Conservation (phyloP, 495 filamentous ascomycete genomes). For the Opeltia flavorubescens region DNA sequence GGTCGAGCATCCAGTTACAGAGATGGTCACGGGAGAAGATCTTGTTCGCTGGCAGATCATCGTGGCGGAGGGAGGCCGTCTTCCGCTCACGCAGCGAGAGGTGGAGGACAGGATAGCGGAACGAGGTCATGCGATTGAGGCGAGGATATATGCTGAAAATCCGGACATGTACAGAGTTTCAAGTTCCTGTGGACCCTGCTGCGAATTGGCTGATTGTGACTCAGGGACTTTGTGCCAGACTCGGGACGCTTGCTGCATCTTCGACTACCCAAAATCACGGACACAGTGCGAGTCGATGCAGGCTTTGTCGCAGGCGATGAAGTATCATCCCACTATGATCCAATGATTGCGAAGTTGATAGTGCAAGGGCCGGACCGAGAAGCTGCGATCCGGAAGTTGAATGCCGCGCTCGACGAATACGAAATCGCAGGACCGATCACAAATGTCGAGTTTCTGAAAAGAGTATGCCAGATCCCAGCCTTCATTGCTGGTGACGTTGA, state of each 20-base stretch:
- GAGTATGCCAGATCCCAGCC: conserved; percentile 59
- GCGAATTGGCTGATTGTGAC: background rate
- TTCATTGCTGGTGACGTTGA: conserved; percentile 86
- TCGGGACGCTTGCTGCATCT: conserved; percentile 82
- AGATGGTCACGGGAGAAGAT: conserved; percentile 92
- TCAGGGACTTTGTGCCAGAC: conserved; percentile 76
- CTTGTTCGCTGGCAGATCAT: conserved; percentile 94
- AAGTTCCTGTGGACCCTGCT: too few relatives aligned
- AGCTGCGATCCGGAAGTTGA: conserved; percentile 70
- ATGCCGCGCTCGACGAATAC: conserved; percentile 72
- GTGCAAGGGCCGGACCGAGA: conserved; percentile 67
- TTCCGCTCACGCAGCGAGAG: conserved; percentile 77
- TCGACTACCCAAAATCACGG: conserved; percentile 48
- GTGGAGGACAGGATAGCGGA: conserved; percentile 63
- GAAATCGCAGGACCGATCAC: conserved; percentile 86
- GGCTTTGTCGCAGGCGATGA: conserved; percentile 86
- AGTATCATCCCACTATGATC: conserved; percentile 91
- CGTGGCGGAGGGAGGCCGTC: conserved; percentile 69
- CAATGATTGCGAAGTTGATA: conserved; percentile 98
- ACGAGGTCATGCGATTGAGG: conserved; percentile 80
- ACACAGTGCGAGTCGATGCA: conserved; percentile 77
- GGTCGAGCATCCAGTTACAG: conserved; percentile 94
- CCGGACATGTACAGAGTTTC: conserved; percentile 45
- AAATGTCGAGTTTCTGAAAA: conserved; percentile 94
- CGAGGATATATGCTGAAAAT: conserved; percentile 92